Percentiles rank a stretch among this genome's conserved stretches.
phyloP scores from a whole-genome alignment of 1,139 yeast species.

The Blastobotrys apis region DNA sequence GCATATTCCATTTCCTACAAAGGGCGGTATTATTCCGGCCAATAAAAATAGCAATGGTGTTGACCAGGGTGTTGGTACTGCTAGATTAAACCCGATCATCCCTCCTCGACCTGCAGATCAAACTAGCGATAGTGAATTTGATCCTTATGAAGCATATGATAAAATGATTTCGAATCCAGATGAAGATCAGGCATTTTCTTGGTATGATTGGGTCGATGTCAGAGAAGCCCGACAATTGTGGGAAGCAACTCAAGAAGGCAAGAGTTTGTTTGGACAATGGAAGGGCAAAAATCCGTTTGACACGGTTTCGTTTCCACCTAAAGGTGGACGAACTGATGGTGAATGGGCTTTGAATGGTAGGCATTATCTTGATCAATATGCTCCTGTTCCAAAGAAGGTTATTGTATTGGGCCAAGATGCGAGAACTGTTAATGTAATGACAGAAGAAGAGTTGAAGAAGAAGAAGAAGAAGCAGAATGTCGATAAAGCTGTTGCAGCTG shows the following conservation, averaged over 20 bases:
- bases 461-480: not conserved
- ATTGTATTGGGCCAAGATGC: constrained; percentile 20
- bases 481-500: not conserved
- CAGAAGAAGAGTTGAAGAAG: constrained; percentile 1
- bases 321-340: constrained; percentile 20
- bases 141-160: constrained; percentile 17
- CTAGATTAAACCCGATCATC: constrained; percentile 5
- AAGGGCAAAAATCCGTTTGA: constrained; percentile 14
- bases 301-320: constrained; percentile 20
- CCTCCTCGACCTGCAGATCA: constrained; percentile 7
- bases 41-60: not conserved
- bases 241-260: constrained; percentile 9
- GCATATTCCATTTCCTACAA: constrained; percentile 12
- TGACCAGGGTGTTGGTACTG: not conserved
- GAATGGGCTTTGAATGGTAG: constrained; percentile 31
- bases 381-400: constrained; percentile 29
- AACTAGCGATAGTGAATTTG: constrained; percentile 13
- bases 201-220: constrained; percentile 33
- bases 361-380: constrained; percentile 25
- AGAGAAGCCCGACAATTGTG: constrained; percentile 21
- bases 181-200: constrained; percentile 24
- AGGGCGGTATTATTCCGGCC: not conserved
- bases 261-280: constrained; percentile 14
- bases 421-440: constrained; percentile 5
- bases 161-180: constrained; percentile 29